These are phyloP conservation scores for Xerocomus spinulosus DNA, from an alignment of 768 basidiomycete species.

Conservation along the genomic window DNA sequence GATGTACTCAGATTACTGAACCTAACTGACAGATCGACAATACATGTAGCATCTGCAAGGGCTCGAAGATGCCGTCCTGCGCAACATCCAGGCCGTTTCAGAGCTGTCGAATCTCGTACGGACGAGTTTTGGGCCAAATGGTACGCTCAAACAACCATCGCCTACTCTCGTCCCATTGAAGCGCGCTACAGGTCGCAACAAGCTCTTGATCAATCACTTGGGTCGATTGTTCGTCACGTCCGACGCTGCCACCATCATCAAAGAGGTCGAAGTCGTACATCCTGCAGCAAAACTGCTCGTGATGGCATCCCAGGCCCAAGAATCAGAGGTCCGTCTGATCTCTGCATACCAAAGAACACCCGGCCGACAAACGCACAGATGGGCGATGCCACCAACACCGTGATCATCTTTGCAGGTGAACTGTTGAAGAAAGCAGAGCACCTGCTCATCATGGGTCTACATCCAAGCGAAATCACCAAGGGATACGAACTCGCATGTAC, in stretches of 20 bases:
- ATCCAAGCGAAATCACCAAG: constrained; percentile 92
- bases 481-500: constrained; percentile 90
- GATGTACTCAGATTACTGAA: constrained; percentile 4
- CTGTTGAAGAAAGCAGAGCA: constrained; percentile 90
- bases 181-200: constrained; percentile 73
- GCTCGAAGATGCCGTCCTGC: constrained; percentile 93
- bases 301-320: constrained; percentile 97
- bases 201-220: constrained; percentile 96
- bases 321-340: constrained; percentile 66
- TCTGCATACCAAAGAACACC: neutral
- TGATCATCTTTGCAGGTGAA: constrained; percentile 93
- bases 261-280: constrained; percentile 97
- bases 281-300: constrained; percentile 99
- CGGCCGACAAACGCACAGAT: constrained; percentile 48
- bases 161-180: neutral
- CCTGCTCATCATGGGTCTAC: constrained; percentile 92
- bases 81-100: constrained; percentile 94
- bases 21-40: constrained; percentile 4
- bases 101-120: constrained; percentile 93
- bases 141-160: constrained; percentile 40
- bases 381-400: constrained; percentile 96
- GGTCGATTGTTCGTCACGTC: constrained; percentile 95
- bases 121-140: constrained; percentile 95
- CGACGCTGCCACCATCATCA: constrained; percentile 97
- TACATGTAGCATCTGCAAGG: constrained; percentile 69